Evolutionary conservation across 805 yeast species (phyloP), one percentile per base, ranked within the genome.

Genomic region (Ogataea polymorpha): DNA sequence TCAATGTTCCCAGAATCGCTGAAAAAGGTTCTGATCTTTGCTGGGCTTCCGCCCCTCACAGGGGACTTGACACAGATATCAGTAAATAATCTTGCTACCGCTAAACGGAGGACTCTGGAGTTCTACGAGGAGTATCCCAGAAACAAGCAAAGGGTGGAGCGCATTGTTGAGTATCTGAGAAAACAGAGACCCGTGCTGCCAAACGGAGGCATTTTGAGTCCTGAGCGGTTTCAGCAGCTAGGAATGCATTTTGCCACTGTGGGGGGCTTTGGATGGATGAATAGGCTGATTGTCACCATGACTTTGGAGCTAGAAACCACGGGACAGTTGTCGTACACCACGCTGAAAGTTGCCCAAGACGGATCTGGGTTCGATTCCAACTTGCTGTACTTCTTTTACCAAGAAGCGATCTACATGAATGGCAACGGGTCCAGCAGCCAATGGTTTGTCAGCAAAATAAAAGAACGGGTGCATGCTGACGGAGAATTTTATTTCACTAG

Each of bases 331-430:
- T 59, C 75, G 3, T 70, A 68, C 44, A 53, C 46, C 13, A 61
- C 70, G 1, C 59, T 74, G 41, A 46, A 38, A 17, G 32, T 46
- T 2, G 44, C 75, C 10, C 68, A 71, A 45, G 55, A 54, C 32
- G 48, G 41, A 17, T 54, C 62, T 7, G 59, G 70, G 1, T 79
- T 76, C 51, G 82, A 77, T 43, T 71, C 82, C 4, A 78, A 78
- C 46, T 58, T 73, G 23, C 50, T 79, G 13, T 78, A 78, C 50
- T 77, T 78, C 3, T 61, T 79, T 29, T 70, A 77, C 48, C 82
- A 77, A 53, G 83, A 78, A 47, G 77, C 80, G 5, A 77, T 79
- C 12, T 78, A 78, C 54, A 62, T 74, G 44, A 77, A 75, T 48
- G 74, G 76, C 0, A 35, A 39, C 7, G 59, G 61, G 1, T 34